phyloP scores from a whole-genome alignment of 371 early-diverging fungal species.

The Mucor mucedo region DNA sequence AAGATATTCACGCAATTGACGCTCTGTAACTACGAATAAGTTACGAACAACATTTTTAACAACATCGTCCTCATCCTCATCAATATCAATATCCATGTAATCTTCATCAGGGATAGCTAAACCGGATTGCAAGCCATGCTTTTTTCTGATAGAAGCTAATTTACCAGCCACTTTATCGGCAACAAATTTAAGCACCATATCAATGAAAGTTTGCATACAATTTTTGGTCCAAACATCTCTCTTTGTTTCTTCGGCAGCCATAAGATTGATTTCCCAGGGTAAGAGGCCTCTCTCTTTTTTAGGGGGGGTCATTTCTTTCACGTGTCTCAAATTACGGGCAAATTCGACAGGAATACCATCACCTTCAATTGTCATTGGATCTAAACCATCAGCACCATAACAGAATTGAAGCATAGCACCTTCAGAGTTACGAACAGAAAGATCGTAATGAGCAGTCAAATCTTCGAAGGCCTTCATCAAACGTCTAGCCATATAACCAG shows the following conservation, averaged over 20 bases:
- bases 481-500: constrained; percentile 99
- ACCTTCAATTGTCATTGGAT: constrained; percentile 96
- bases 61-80: constrained; percentile 55
- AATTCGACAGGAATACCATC: constrained; percentile 92
- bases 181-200: constrained; percentile 59
- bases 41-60: constrained; percentile 66
- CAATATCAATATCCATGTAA: constrained; percentile 68
- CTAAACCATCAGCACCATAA: constrained; percentile 98
- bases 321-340: constrained; percentile 78
- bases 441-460: constrained; percentile 93
- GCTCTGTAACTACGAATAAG: constrained; percentile 73
- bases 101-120: constrained; percentile 64
- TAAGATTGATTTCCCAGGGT: constrained; percentile 75
- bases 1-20: constrained; percentile 77
- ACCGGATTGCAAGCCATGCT: constrained; percentile 58
- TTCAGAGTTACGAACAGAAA: constrained; percentile 93
- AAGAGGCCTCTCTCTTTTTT: constrained; percentile 50
- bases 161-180: constrained; percentile 59
- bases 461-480: constrained; percentile 99
- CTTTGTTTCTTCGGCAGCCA: constrained; percentile 55
- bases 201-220: constrained; percentile 73
- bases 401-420: constrained; percentile 96
- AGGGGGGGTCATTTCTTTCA: constrained; percentile 46
- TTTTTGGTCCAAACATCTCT: constrained; percentile 63
- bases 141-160: constrained; percentile 52